Base-by-base conservation (phyloP, 139 green algal species). In the Ettlia oleoabundans region DNA sequence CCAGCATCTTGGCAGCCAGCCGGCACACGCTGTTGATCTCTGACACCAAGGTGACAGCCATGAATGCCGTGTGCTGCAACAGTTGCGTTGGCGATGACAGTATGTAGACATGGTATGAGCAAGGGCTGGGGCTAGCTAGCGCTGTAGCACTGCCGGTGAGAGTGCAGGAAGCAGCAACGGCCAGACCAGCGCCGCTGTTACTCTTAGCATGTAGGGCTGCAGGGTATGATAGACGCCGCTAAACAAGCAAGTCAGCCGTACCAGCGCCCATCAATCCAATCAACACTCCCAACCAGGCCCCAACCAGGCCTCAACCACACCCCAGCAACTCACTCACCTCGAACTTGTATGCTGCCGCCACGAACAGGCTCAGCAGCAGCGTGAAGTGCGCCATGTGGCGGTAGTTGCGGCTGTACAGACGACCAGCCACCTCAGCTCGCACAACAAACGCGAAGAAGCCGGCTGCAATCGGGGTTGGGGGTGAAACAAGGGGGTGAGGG, bases 401-500 rank as follows among this genome's bases (percentile, higher is more conserved):
- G 51, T 82, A 83, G 19, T 33, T 52, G 41, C 28, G 33, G 33
- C 40, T 41, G 84, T 80, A 92, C 26, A 92, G 71, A 68, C 83
- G 72, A 22, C 35, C 52, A 18, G n/a, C 79, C 66, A 96, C 90
- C 41, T 90, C 84, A 22, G 90, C 66, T 88, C 88, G 95, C 41
- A 96, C 90, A 70, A 91, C 82, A 80, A 95, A 95, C 2, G 82
- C 93, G 32, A 93, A 95, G 82, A 95, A 94, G 52, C 93, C 93
- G 75, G 93, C 85, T 43, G 85, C 83, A 58, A n/a, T n/a, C n/a
- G n/a, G n/a, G n/a, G n/a, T n/a, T n/a, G n/a, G n/a, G n/a, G n/a
- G n/a, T n/a, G n/a, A n/a, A n/a, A n/a, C n/a, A n/a, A n/a, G n/a
- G n/a, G n/a, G n/a, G n/a, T n/a, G n/a, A n/a, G n/a, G n/a, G n/a